Conservation (phyloP, 164 flowering plant species). For the Kingdonia uniflora region DNA sequence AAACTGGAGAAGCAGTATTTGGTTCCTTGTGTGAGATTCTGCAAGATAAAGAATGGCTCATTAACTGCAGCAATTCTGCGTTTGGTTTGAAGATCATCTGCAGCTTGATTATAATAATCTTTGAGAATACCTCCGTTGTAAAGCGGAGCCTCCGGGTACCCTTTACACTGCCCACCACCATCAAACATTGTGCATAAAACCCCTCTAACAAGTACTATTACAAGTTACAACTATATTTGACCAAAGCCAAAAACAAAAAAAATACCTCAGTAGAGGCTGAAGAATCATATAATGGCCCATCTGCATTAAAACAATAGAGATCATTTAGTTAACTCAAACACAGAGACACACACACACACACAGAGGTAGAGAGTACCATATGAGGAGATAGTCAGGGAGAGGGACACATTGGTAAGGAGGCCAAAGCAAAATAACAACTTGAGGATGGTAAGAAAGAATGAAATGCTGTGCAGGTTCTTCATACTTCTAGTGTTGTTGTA, state of each 20-base stretch:
- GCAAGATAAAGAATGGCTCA: conserved; percentile 38
- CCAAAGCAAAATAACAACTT: conserved; percentile 2
- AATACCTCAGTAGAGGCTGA: conserved; percentile 78
- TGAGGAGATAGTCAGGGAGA: conserved; percentile 7
- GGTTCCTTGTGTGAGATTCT: conserved; percentile 44
- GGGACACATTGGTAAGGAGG: conserved; percentile 6
- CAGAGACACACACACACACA: conserved; percentile 8
- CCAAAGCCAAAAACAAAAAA: background rate
- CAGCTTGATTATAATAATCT: conserved; percentile 2
- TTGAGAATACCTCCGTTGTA: conserved; percentile 71
- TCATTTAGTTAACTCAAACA: background rate
- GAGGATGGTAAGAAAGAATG: background rate
- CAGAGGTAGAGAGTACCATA: conserved; percentile 11
- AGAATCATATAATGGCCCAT: conserved; percentile 59
- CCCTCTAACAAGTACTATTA: no score
- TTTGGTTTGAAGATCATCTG: background rate
- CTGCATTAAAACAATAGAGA: conserved; percentile 26
- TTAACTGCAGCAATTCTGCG: conserved; percentile 8
- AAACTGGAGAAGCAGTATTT: conserved; percentile 72
- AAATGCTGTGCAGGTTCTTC: background rate
- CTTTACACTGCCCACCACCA: conserved; percentile 40
- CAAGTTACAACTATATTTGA: background rate
- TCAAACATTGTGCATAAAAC: background rate
- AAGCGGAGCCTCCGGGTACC: conserved; percentile 53
- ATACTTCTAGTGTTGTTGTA: conserved; percentile 2